Evolutionary conservation across 306 rosid species (phyloP), one percentile per base, ranked within the genome.

Genomic region (Sophora flavescens): DNA sequence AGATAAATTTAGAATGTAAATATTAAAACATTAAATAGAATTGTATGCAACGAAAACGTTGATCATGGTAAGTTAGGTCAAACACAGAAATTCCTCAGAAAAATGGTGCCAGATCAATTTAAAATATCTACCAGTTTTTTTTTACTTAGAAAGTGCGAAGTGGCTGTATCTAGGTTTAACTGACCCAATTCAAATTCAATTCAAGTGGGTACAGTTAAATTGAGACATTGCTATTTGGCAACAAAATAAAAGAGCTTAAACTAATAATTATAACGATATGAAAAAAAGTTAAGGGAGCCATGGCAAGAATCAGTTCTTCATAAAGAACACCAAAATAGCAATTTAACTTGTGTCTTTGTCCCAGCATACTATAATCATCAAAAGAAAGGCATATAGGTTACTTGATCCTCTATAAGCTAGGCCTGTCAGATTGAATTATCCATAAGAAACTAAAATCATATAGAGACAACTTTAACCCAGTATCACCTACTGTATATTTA

Each of bases 1-100:
- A 75, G 13, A 39, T 26, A 66, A 66, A 6, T 36, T 33, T 63
- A 67, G 26, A 68, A 78, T 72, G 41, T 14, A 26, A 50, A 41
- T n/a, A 13, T 17, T 68, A 14, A 11, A 58, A 53, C 8, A 5
- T 16, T 52, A 42, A n/a, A 68, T 28, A 32, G 39, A 78, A 76
- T 52, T 35, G 15, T 53, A 60, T 36, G 47, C 30, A 72, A 47
- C 63, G 76, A 61, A 63, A 11, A 44, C 26, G 12, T 45, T 44
- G 60, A 41, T 68, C 9, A 13, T 16, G 59, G 61, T 9, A 13
- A 26, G 77, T 48, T 48, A 50, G 4, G 47, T 28, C 78, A 60
- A 30, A 62, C 70, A 11, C 6, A 32, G 7, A 33, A 69, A 51
- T 17, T 52, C 50, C 71, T 22, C 35, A 6, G 15, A 50, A 18